Conservation (phyloP, 2,329 filamentous ascomycete species). For the Colletotrichum magnum region DNA sequence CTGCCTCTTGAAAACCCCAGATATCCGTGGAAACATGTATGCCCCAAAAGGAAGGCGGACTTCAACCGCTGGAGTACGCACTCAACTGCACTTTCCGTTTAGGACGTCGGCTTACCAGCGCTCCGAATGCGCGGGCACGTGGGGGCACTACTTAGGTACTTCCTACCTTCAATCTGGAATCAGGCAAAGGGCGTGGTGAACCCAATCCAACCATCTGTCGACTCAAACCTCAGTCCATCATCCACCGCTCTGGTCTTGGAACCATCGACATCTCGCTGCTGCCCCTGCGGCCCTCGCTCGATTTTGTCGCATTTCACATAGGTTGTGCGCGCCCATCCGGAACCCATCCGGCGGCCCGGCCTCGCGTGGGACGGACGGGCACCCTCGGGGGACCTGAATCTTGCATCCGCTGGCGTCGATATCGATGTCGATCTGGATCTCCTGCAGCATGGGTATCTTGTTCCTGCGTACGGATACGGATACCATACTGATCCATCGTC, state of each 20-base stretch:
- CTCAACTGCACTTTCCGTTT: not conserved
- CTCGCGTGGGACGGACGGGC: not conserved
- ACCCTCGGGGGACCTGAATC: constrained; percentile 15
- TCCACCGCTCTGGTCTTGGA: not conserved
- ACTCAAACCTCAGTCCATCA: not conserved
- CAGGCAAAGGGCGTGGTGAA: constrained; percentile 3
- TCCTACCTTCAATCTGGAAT: not conserved
- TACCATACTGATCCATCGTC: too few relatives aligned
- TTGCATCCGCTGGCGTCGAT: constrained; percentile 4
- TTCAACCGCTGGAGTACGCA: not conserved
- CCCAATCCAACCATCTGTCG: constrained; percentile 21
- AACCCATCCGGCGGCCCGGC: not conserved
- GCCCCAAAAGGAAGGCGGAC: too few relatives aligned
- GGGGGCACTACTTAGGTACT: constrained; percentile 12
- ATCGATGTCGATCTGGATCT: not conserved
- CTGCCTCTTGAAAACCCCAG: too few relatives aligned
- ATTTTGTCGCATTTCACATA: constrained; percentile 21
- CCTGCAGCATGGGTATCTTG: not conserved
- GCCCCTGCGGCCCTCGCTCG: not conserved
- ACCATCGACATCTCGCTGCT: too few relatives aligned
- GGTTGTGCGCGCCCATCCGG: not conserved
- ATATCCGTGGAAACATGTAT: too few relatives aligned
- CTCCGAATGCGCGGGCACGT: constrained; percentile 24
- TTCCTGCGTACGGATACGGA: too few relatives aligned
- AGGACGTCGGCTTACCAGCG: constrained; percentile 1